Conservation (phyloP, 2,329 filamentous ascomycete genomes). For the Penicillium sp. region DNA sequence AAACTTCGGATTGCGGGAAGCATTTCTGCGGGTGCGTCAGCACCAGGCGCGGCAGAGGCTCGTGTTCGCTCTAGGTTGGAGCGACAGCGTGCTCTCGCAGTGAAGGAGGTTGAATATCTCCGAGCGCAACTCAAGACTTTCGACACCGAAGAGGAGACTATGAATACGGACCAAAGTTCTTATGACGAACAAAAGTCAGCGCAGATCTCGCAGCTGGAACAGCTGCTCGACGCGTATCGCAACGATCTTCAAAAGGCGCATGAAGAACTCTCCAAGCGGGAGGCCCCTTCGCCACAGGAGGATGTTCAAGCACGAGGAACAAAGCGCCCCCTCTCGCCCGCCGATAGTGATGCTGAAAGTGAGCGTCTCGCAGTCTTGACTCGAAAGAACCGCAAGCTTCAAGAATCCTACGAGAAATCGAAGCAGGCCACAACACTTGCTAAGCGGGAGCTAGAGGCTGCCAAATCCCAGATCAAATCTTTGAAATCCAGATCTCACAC, state of each 20-base stretch:
- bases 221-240: conserved; percentile 84
- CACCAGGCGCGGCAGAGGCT: conserved; percentile 57
- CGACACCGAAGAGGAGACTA: conserved; percentile 83
- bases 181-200: conserved; percentile 74
- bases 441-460: conserved; percentile 72
- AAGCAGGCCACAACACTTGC: conserved; percentile 72
- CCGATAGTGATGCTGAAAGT: conserved; percentile 56
- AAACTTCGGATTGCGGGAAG: conserved; percentile 59
- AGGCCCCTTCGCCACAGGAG: conserved; percentile 48
- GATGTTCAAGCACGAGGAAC: conserved; percentile 50
- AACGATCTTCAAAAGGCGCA: conserved; percentile 74
- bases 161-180: conserved; percentile 68
- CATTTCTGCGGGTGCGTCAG: conserved; percentile 37
- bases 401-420: conserved; percentile 71
- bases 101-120: conserved; percentile 93
- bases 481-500: conserved; percentile 70
- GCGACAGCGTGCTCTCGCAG: conserved; percentile 77
- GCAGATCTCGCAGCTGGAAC: conserved; percentile 78
- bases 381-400: conserved; percentile 84
- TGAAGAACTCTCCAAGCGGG: conserved; percentile 68
- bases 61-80: conserved; percentile 75
- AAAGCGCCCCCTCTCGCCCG: conserved; percentile 66
- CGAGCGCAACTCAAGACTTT: conserved; percentile 88
- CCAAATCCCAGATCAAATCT: conserved; percentile 69
- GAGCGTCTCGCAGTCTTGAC: conserved; percentile 78